Evolutionary conservation across 352 stramenopile genomes (phyloP), one percentile per base, ranked within the genome.

Genomic region (Pythium insidiosum): DNA sequence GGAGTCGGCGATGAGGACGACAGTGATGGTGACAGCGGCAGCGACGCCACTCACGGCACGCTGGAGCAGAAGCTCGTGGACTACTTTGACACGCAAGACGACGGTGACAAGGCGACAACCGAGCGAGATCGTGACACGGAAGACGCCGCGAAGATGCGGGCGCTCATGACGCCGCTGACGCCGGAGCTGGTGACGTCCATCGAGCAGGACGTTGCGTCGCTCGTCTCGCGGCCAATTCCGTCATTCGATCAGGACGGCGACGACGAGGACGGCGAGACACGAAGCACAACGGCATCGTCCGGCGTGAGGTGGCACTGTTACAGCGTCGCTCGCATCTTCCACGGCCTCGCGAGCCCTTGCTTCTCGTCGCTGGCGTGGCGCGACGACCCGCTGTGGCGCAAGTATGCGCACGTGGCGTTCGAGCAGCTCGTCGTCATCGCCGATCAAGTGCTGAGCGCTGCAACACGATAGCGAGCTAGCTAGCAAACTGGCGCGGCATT

Each of bases 321-420:
- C 52, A 77, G 58, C n/a, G 71, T 90, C 35, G 76, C 77, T 1
- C 79, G 81, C 26, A 61, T 93, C 24, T 84, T 90, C 44, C 80
- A 93, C 33, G 80, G 80, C 5, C 56, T 93, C 21, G 59, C 67
- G 30, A 84, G 66, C 20, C 77, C 77, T 22, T 71, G 63, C 31
- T 84, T 88, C 39, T 65, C 73, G 11, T 60, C 62, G 0, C 54
- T 63, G 12, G 51, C 64, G 26, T 93, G 81, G 81, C 73, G 71
- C 0, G 65, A 88, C 23, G 64, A 88, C 50, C 37, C 57, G 21
- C 68, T 54, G 39, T 93, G 81, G 81, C 63, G 73, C 16, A 73
- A 73, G 37, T 84, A 89, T 50, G 50, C 64, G 1, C 53, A 66
- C 25, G 62, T 89, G 20, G 73, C 78, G 19, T 93, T 91, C 41